A percentile compares a stretch with the other conserved stretches of the same genome.
phyloP scores from a whole-genome alignment of 768 basidiomycete species.

The Boletus pseudo-olivaceus region DNA sequence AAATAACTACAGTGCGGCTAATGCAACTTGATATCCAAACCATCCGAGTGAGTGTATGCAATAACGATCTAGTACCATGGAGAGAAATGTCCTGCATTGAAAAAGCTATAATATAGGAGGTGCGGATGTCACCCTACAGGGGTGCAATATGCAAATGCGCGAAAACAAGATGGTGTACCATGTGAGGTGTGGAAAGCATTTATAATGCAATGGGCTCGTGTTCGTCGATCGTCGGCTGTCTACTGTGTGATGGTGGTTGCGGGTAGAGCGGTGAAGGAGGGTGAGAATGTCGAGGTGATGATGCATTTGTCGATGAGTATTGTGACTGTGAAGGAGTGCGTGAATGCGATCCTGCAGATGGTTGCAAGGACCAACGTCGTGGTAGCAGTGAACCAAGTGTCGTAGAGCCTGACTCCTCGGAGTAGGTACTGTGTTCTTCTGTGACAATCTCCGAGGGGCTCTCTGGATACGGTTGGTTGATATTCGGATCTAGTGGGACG shows the following conservation, averaged over 20 bases:
- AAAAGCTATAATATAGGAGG: background rate
- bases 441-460: constrained; percentile 25
- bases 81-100: constrained; percentile 21
- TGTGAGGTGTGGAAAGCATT: background rate
- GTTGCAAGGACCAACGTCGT: constrained; percentile 32
- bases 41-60: constrained; percentile 1
- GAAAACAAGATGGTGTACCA: background rate
- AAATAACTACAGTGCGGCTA: background rate
- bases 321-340: constrained; percentile 32
- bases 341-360: constrained; percentile 27
- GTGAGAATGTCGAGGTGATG: constrained; percentile 29
- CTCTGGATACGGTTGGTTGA: constrained; percentile 45
- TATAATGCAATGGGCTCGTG: constrained; percentile 18
- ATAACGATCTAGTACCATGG: constrained; percentile 9
- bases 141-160: constrained; percentile 1
- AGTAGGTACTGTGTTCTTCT: constrained; percentile 26
- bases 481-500: constrained; percentile 36
- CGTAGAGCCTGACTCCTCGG: constrained; percentile 34
- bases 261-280: constrained; percentile 30
- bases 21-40: background rate
- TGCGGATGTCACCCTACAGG: constrained; percentile 4
- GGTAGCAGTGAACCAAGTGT: constrained; percentile 34
- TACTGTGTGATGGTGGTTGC: constrained; percentile 27
- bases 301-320: constrained; percentile 28
- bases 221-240: constrained; percentile 34